phyloP scores from a whole-genome alignment of 2,329 filamentous ascomycete species.

The Plenodomus biglobosus region DNA sequence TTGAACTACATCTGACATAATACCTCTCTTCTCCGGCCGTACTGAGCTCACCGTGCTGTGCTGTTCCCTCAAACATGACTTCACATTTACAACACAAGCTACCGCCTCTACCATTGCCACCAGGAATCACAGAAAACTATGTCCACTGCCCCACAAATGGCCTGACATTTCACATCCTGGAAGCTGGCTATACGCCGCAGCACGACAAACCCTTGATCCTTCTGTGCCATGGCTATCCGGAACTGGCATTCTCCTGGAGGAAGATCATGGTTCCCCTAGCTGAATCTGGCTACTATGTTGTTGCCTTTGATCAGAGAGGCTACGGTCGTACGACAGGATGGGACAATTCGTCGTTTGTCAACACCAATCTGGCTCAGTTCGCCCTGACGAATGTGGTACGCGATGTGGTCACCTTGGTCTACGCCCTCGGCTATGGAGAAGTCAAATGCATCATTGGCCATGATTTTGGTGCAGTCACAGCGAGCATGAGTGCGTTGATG shows the following conservation, averaged over 20 bases:
- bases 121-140: slow-evolving; percentile 58
- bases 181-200: slow-evolving; percentile 51
- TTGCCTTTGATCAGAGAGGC: slow-evolving; percentile 68
- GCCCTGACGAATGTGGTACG: slow-evolving; percentile 61
- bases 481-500: slow-evolving; percentile 61
- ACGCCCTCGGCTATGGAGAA: slow-evolving; percentile 60
- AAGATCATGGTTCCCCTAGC: slow-evolving; percentile 63
- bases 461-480: slow-evolving; percentile 65
- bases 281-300: slow-evolving; percentile 62
- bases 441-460: slow-evolving; percentile 65
- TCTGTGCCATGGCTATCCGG: slow-evolving; percentile 67
- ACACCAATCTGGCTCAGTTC: slow-evolving; percentile 60
- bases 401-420: slow-evolving; percentile 63
- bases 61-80: neutral
- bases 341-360: slow-evolving; percentile 54
- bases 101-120: slow-evolving; percentile 57
- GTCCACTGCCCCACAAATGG: slow-evolving; percentile 58
- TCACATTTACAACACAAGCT: slow-evolving; percentile 19
- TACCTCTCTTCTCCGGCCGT: too few relatives aligned
- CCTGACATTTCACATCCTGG: slow-evolving; percentile 63
- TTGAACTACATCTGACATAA: neutral
- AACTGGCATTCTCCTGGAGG: slow-evolving; percentile 70
- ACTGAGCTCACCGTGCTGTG: too few relatives aligned
- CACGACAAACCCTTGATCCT: slow-evolving; percentile 58
- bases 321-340: slow-evolving; percentile 67